A percentile compares a stretch with the other conserved stretches of the same genome.
These are phyloP conservation scores for Fusarium neocosmosporiellum DNA, from an alignment of 2,329 filamentous ascomycete species.

Conservation along the genomic window DNA sequence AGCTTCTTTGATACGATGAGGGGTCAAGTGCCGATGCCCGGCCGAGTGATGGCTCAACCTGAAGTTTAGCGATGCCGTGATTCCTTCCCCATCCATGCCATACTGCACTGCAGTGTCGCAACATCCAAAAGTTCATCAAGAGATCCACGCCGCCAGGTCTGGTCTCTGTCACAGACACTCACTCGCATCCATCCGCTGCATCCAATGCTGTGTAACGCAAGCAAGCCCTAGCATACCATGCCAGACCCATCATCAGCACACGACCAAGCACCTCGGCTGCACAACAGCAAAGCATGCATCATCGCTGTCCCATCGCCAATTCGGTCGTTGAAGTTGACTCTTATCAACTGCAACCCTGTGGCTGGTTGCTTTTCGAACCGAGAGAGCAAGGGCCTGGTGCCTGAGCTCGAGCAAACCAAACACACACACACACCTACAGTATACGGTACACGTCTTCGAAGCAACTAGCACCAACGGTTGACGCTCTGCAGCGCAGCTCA, in stretches of 20 bases:
- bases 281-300: not conserved
- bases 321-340: not conserved
- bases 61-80: not conserved
- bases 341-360: slow-evolving; percentile 2
- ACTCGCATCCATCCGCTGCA: not conserved
- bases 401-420: not conserved
- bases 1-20: not conserved
- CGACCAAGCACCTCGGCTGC: not conserved
- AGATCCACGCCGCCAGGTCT: not conserved
- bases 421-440: not conserved
- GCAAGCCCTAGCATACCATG: not conserved
- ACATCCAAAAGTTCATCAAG: not conserved
- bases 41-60: not conserved
- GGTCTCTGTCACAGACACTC: not conserved
- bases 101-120: not conserved
- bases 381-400: not conserved
- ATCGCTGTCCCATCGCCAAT: not conserved
- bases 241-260: not conserved
- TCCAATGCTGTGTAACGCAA: not conserved
- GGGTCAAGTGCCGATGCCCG: not conserved
- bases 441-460: not conserved
- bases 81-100: not conserved
- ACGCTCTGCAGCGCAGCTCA: not conserved
- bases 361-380: not conserved
- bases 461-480: not conserved